These are phyloP conservation scores for Pseudoturritis turrita DNA, from an alignment of 345 rosid genomes.

Conservation along the genomic window DNA sequence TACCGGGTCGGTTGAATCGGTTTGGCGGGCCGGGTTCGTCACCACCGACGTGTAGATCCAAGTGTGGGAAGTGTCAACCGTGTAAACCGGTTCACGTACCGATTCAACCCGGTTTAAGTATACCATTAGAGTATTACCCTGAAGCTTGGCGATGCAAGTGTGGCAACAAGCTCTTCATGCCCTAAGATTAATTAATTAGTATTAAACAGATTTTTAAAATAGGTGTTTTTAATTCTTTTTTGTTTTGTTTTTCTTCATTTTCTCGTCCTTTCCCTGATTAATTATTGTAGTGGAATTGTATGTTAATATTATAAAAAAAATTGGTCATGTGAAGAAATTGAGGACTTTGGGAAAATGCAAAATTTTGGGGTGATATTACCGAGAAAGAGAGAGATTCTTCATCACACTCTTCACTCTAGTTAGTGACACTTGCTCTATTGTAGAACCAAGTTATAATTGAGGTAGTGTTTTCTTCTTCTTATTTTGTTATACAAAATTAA, in stretches of 20 bases:
- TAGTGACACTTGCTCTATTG: constrained; percentile 15
- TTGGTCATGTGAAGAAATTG: constrained; percentile 17
- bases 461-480: neutral
- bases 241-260: neutral
- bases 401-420: neutral
- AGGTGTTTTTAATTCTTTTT: constrained; percentile 6
- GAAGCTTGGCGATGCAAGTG: constrained; percentile 99
- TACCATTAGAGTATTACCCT: constrained; percentile 86
- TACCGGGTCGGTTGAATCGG: constrained; percentile 35
- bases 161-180: constrained; percentile 74
- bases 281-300: constrained; percentile 11
- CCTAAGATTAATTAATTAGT: constrained; percentile 30
- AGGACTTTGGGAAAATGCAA: constrained; percentile 8
- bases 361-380: neutral
- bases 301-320: constrained; percentile 12
- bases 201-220: constrained; percentile 10
- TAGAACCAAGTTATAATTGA: constrained; percentile 6
- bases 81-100: constrained; percentile 90
- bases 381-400: constrained; percentile 13
- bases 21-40: constrained; percentile 64
- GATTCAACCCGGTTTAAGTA: constrained; percentile 62
- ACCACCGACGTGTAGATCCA: constrained; percentile 87
- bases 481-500: neutral
- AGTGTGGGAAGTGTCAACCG: constrained; percentile 78
- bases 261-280: constrained; percentile 2